A percentile compares a stretch with the other conserved stretches of the same genome.
Evolutionary conservation across 176 grass and related monocot genomes (phyloP).

Genomic region (Oryza meyeriana): DNA sequence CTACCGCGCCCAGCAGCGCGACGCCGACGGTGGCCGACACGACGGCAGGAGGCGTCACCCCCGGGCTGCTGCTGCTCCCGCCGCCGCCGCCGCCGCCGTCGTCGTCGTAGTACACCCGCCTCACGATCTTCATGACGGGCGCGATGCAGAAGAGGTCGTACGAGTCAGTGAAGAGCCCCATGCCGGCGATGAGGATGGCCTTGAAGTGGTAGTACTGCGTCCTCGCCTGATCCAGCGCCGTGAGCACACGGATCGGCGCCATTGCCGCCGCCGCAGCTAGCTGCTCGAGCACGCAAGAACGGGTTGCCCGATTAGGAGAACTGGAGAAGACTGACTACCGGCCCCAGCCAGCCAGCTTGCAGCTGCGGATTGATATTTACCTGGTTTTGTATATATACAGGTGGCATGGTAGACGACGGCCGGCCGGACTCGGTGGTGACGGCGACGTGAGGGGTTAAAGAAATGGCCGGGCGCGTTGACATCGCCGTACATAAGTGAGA

Average conservation of each 20-base stretch:
- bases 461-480: constrained; percentile 21
- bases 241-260: constrained; percentile 38
- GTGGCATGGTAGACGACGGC: not conserved
- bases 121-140: constrained; percentile 62
- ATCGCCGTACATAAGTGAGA: not conserved
- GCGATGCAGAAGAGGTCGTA: constrained; percentile 84
- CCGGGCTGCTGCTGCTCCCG: not conserved
- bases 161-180: constrained; percentile 86
- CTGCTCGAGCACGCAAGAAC: not conserved
- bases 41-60: constrained; percentile 47
- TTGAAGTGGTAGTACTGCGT: constrained; percentile 88
- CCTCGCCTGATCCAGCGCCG: constrained; percentile 60
- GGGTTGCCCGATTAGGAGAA: not conserved
- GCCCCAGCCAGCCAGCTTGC: not conserved
- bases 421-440: constrained; percentile 2
- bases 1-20: constrained; percentile 51
- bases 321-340: not conserved
- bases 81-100: no score
- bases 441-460: constrained; percentile 15
- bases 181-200: constrained; percentile 77
- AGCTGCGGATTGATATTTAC: not conserved
- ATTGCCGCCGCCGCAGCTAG: not conserved
- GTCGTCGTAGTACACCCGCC: constrained; percentile 58
- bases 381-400: not conserved
- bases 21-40: constrained; percentile 58